Base-by-base conservation (phyloP, 2,329 filamentous ascomycete genomes). In the Microsporum canis region DNA sequence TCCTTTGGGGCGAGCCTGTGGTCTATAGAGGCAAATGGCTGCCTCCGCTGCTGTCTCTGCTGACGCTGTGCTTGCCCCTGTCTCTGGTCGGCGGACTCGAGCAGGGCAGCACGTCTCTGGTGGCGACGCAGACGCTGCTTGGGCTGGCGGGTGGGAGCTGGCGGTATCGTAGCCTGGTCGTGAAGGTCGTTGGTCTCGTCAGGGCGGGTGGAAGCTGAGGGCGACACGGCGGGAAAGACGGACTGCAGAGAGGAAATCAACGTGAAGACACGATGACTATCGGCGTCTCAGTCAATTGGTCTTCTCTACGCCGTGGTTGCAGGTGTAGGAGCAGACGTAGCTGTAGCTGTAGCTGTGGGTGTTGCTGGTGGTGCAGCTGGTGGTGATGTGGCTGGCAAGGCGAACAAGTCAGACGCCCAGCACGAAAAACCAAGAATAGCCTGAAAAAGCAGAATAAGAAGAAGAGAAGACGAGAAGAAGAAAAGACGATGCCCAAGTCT, bases 131-230 rank as follows among this genome's bases (percentile, higher is more conserved):
- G 76, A 73, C 73, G 77, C 71, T 77, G 77, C 27, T 27, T 53
- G 12, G 49, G 23, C 70, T 64, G 71, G 66, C 69, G 65, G 68
- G 70, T 14, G n/a, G 34, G 8, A n/a, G 47, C 68, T 67, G 73
- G 72, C 72, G 75, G 75, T 72, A 76, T 69, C 67, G 75, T 73
- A 69, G 69, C 65, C 62, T 70, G 74, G 71, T 80, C 78, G 80
- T 82, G 70, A 77, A 76, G 66, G 66, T 81, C 79, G 80, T 82
- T 71, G 72, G 74, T 71, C 73, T 82, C 79, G 79, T 82, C 72
- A 81, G 75, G 72, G 60, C 70, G 69, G 71, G 68, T 66, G 65
- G 65, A 69, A 66, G 66, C 67, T 69, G 68, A 69, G 68, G 68
- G 71, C 75, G 77, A 77, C 78, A 80, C 76, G 58, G 58, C 58